Conservation (phyloP, 2,329 filamentous ascomycete genomes). For the Ceratocystis huliohia region DNA sequence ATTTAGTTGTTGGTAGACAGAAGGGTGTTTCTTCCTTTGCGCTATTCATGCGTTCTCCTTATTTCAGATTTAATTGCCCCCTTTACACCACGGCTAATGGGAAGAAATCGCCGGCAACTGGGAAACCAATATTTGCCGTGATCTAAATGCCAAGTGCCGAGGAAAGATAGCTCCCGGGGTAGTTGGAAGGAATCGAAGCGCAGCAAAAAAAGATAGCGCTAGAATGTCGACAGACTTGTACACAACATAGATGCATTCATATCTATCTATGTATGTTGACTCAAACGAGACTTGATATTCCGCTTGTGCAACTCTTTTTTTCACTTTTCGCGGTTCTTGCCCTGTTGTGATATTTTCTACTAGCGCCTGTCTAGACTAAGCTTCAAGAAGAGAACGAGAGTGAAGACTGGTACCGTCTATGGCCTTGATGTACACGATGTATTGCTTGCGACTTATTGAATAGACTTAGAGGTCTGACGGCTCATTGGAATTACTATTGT, state of each 20-base stretch:
- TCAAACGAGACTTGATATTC: too few species aligned
- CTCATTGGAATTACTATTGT: too few species aligned
- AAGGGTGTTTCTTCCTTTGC: background rate
- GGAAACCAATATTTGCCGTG: background rate
- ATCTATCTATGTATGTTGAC: too few species aligned
- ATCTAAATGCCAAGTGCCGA: background rate
- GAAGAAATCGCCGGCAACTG: background rate
- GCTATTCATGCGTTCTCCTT: background rate
- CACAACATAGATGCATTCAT: background rate
- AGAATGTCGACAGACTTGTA: background rate
- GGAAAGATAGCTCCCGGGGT: background rate
- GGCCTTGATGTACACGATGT: too few species aligned
- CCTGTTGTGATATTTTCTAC: background rate
- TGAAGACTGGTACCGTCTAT: too few species aligned
- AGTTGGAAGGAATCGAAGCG: background rate
- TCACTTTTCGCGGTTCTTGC: background rate
- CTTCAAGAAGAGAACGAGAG: too few species aligned
- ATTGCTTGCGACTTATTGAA: too few species aligned
- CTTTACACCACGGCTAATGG: too few species aligned
- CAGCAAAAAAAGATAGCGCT: background rate
- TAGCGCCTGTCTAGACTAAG: too few species aligned
- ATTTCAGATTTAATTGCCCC: too few species aligned
- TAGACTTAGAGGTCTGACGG: too few species aligned
- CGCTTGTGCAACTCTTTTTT: background rate
- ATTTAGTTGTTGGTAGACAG: background rate